A percentile compares a stretch with the other conserved stretches of the same genome.
phyloP scores from a whole-genome alignment of 2,329 filamentous ascomycete genomes.

The Talaromyces sp. region DNA sequence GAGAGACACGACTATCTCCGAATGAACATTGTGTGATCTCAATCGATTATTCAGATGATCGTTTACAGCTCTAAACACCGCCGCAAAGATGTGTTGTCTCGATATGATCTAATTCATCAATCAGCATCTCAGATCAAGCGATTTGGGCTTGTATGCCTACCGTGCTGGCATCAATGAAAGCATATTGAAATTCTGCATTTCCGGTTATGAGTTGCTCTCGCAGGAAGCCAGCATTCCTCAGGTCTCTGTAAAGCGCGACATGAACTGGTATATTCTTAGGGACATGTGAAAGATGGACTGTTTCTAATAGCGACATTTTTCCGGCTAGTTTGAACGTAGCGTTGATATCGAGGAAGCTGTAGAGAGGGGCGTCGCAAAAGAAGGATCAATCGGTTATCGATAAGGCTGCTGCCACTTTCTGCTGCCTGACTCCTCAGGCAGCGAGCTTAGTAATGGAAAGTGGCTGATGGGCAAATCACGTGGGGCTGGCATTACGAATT shows the following conservation, averaged over 20 bases:
- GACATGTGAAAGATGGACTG: slow-evolving; percentile 72
- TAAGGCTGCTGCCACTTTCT: not conserved
- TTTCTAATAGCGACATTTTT: slow-evolving; percentile 54
- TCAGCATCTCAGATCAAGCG: slow-evolving; percentile 7
- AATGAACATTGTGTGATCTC: slow-evolving; percentile 82
- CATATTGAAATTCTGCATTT: slow-evolving; percentile 86
- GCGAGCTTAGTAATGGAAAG: not conserved
- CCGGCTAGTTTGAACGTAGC: not conserved
- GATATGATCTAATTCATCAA: slow-evolving; percentile 61
- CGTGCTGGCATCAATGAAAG: slow-evolving; percentile 81
- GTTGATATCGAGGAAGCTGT: not conserved
- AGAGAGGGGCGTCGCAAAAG: not conserved
- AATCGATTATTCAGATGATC: slow-evolving; percentile 61
- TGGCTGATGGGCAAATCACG: slow-evolving; percentile 9
- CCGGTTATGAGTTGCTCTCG: slow-evolving; percentile 80
- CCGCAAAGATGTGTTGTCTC: slow-evolving; percentile 69
- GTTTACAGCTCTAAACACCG: slow-evolving; percentile 74
- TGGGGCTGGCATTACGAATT: not conserved
- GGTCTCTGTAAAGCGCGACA: slow-evolving; percentile 70
- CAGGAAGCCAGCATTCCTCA: slow-evolving; percentile 75
- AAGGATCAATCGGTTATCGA: slow-evolving; percentile 11
- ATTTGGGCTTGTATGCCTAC: slow-evolving; percentile 47
- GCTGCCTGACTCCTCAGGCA: not conserved
- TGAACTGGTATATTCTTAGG: slow-evolving; percentile 67
- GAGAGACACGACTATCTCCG: slow-evolving; percentile 78